Evolutionary conservation across 192 early-diverging fungal genomes (phyloP).

Genomic region (Backusella tuberculispora): DNA sequence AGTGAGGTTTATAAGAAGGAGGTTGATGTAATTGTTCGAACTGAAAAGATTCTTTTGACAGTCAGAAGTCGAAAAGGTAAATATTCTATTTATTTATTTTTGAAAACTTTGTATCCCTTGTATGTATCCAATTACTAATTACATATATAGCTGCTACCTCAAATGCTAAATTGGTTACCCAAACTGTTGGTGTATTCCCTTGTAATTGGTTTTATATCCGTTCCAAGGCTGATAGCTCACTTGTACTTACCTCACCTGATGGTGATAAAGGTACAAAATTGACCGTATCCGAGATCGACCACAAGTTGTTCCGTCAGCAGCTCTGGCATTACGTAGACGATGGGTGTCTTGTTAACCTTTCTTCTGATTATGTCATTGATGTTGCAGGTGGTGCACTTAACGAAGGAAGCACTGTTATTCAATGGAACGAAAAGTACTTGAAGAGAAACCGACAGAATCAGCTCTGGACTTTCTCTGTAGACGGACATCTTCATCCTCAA

Average conservation of each 20-base stretch:
- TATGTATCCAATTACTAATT: no score
- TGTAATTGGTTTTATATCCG: conserved; percentile 26
- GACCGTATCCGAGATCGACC: conserved; percentile 19
- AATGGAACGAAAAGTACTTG: conserved; percentile 26
- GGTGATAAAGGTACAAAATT: conserved; percentile 17
- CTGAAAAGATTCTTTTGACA: conserved; percentile 18
- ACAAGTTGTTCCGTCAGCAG: conserved; percentile 21
- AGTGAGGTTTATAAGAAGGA: conserved; percentile 16
- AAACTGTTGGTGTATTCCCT: conserved; percentile 26
- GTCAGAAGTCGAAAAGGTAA: conserved; percentile 5
- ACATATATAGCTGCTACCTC: neutral
- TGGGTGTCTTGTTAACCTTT: conserved; percentile 25
- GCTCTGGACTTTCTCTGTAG: conserved; percentile 28
- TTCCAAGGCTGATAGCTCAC: conserved; percentile 12
- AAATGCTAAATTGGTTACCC: conserved; percentile 15
- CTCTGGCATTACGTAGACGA: conserved; percentile 26
- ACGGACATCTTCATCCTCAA: conserved; percentile 30
- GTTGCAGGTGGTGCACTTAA: conserved; percentile 24
- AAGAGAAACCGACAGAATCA: conserved; percentile 14
- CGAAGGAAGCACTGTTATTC: conserved; percentile 6
- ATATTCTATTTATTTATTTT: neutral
- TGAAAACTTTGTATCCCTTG: no score
- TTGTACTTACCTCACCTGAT: conserved; percentile 20
- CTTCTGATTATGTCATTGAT: conserved; percentile 20
- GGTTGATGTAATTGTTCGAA: neutral